A percentile compares a stretch with the other conserved stretches of the same genome.
phyloP scores from a whole-genome alignment of 2,329 filamentous ascomycete species.

The Neospermospora avenae region DNA sequence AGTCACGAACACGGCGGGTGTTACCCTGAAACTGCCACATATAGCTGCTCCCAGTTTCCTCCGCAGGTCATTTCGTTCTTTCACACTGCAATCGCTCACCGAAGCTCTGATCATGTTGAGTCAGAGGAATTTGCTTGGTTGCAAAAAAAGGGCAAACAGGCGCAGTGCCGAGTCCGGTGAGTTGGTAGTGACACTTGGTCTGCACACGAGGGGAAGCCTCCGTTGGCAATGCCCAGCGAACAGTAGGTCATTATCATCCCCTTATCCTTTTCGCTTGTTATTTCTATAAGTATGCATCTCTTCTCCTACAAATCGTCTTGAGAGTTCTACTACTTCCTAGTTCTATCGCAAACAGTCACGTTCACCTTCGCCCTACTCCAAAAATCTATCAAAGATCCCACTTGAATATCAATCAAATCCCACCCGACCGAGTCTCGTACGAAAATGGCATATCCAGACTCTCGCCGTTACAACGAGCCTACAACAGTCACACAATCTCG shows the following conservation, averaged over 20 bases:
- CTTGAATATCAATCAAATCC: not conserved
- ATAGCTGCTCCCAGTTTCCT: not conserved
- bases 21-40: not conserved
- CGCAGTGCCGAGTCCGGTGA: not conserved
- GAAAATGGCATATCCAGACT: constrained; percentile 12
- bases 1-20: not conserved
- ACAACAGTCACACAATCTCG: constrained; percentile 14
- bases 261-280: not conserved
- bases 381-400: constrained; percentile 9
- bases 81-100: not conserved
- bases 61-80: not conserved
- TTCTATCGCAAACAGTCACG: not conserved
- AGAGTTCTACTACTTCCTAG: not conserved
- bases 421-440: not conserved
- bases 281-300: not conserved
- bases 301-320: not conserved
- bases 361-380: constrained; percentile 5
- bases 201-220: not conserved
- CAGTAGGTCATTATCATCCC: not conserved
- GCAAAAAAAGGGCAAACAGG: constrained; percentile 1
- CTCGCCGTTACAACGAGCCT: constrained; percentile 8
- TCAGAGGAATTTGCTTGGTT: not conserved
- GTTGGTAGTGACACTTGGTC: not conserved
- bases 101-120: not conserved
- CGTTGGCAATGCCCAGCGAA: not conserved